phyloP scores from a whole-genome alignment of 1,284 basidiomycete species.

The Stygiomarasmius scandens region DNA sequence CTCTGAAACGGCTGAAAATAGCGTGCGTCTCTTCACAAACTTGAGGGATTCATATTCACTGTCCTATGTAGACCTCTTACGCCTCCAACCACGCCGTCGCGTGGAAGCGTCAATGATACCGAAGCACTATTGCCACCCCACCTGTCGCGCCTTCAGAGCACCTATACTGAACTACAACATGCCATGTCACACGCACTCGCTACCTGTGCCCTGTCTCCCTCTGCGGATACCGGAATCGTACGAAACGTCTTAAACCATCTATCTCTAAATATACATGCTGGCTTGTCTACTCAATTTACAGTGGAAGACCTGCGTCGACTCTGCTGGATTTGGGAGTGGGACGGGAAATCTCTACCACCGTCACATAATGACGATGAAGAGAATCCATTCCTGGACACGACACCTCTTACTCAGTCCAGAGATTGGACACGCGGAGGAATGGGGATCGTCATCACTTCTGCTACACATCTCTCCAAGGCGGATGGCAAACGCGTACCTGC shows the following conservation, averaged over 20 bases:
- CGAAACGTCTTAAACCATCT: conserved; percentile 79
- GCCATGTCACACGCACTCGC: conserved; percentile 82
- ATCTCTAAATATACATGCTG: conserved; percentile 68
- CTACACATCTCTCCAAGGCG: conserved; percentile 67
- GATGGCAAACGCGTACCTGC: conserved; percentile 71
- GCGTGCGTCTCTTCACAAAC: neutral
- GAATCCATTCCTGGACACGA: conserved; percentile 68
- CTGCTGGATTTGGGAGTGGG: conserved; percentile 91
- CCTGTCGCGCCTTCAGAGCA: conserved; percentile 59
- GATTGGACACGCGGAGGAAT: conserved; percentile 79
- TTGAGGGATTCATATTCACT: neutral
- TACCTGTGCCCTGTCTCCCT: conserved; percentile 75
- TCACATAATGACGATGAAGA: conserved; percentile 52
- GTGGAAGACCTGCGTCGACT: conserved; percentile 69
- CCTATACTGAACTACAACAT: conserved; percentile 72
- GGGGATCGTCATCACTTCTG: conserved; percentile 72
- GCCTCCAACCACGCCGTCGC: conserved; percentile 50
- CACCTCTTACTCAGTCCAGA: conserved; percentile 39
- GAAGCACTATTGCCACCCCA: conserved; percentile 53
- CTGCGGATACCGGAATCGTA: conserved; percentile 71
- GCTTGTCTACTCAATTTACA: conserved; percentile 63
- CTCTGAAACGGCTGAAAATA: neutral
- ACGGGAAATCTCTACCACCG: conserved; percentile 47
- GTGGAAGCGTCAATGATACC: conserved; percentile 26
- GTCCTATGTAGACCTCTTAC: conserved; percentile 50